phyloP scores from a whole-genome alignment of 2,329 filamentous ascomycete genomes.

The Exophiala spinifera region DNA sequence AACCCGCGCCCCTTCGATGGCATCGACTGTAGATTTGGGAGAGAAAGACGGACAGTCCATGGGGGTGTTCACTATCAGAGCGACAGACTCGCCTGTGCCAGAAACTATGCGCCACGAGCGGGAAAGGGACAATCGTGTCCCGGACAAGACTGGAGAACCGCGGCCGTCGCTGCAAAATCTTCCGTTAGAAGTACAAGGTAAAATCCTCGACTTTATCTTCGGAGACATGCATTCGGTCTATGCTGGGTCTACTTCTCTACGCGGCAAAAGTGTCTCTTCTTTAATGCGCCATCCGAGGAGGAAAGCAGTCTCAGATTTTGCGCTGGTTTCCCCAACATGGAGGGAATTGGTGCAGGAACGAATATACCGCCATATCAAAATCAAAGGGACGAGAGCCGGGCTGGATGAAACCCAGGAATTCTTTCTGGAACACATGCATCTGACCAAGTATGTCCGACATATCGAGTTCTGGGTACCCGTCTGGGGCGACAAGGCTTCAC shows the following conservation, averaged over 20 bases:
- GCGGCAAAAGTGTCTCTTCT: conserved; percentile 58
- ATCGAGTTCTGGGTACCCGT: conserved; percentile 77
- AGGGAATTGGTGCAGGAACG: conserved; percentile 66
- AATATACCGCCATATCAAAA: conserved; percentile 71
- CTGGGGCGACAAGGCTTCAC: conserved; percentile 53
- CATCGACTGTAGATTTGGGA: conserved; percentile 13
- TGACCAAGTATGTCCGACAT: conserved; percentile 65
- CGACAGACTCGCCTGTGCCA: conserved; percentile 6
- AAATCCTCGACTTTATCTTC: conserved; percentile 68
- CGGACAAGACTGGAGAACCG: conserved; percentile 1
- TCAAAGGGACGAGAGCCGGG: conserved; percentile 67
- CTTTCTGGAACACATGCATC: conserved; percentile 58
- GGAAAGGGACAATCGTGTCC: background rate
- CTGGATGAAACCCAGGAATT: conserved; percentile 59
- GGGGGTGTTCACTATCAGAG: conserved; percentile 22
- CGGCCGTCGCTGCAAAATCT: conserved; percentile 40
- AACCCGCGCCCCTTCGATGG: conserved; percentile 24
- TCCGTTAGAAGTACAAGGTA: conserved; percentile 69
- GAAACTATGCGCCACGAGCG: background rate
- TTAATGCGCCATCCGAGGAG: conserved; percentile 64
- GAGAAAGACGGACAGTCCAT: conserved; percentile 24
- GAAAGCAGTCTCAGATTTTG: conserved; percentile 64
- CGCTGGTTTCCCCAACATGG: conserved; percentile 60
- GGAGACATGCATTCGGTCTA: conserved; percentile 64
- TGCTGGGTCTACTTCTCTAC: conserved; percentile 51